Percentiles rank a stretch among this genome's conserved stretches.
Evolutionary conservation across 495 filamentous ascomycete genomes (phyloP).

Genomic region (Cercophora samala): DNA sequence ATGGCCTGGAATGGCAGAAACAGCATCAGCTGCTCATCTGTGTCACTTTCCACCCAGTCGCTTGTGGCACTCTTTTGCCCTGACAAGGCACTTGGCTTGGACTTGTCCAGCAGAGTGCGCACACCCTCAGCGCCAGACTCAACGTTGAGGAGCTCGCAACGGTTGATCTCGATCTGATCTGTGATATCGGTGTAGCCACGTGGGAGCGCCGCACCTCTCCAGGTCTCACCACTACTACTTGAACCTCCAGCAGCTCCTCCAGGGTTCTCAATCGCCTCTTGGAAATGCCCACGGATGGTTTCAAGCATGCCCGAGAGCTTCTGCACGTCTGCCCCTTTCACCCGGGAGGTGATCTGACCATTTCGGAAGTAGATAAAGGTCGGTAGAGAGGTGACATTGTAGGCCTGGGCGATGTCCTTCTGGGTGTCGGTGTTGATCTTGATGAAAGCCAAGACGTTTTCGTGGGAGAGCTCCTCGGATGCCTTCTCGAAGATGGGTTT

Average conservation of each 20-base stretch:
- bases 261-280: constrained; percentile 45
- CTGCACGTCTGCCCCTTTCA: constrained; percentile 68
- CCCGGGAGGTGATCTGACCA: constrained; percentile 58
- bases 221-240: constrained; percentile 48
- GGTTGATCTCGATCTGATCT: constrained; percentile 70
- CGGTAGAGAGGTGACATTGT: constrained; percentile 70
- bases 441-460: constrained; percentile 73
- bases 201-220: constrained; percentile 71
- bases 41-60: constrained; percentile 98
- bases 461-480: constrained; percentile 64
- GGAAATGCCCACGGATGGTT: constrained; percentile 67
- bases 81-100: constrained; percentile 61
- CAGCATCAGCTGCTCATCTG: constrained; percentile 96
- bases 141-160: constrained; percentile 82
- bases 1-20: constrained; percentile 87
- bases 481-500: constrained; percentile 82
- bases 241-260: constrained; percentile 43
- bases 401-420: constrained; percentile 66
- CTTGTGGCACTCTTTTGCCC: constrained; percentile 59
- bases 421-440: constrained; percentile 83
- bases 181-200: constrained; percentile 83
- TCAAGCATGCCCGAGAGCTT: constrained; percentile 66
- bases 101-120: constrained; percentile 65
- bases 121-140: constrained; percentile 66
- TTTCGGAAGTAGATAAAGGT: constrained; percentile 91